Base-by-base conservation (phyloP, 306 rosid species). In the Cucumis hystrix region DNA sequence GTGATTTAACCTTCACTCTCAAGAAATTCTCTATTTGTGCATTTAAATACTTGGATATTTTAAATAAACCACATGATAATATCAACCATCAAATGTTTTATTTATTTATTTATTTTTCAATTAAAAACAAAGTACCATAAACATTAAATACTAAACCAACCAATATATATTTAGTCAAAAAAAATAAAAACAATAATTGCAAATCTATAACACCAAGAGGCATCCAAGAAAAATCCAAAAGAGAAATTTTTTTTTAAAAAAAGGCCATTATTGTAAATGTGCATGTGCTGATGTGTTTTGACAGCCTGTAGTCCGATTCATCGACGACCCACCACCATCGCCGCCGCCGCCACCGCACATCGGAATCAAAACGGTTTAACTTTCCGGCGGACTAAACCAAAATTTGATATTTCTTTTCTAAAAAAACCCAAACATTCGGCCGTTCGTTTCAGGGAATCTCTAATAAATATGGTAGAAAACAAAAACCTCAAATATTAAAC, bases 181-280 rank as follows among this genome's bases (percentile, higher is more conserved):
- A 21, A 13, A 67, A 65, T 10, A 68, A 41, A 2, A 67, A 67
- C 11, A 43, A 45, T 71, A 40, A 39, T 40, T 71, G 39, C 39
- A 71, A 45, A 71, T 25, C 37, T 39, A 37, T 37, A 41, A 69
- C 39, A 51, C 39, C 20, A 69, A 66, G 2, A 3, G 10, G 18
- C 55, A 68, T 49, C 76, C 59, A 71, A 71, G 15, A 71, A 71
- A 71, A 71, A 23, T 47, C 23, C 72, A 65, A 65, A 39, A 63
- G 15, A 28, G 30, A 28, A 63, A 0, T n/a, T n/a, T n/a, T n/a
- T n/a, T n/a, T n/a, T n/a, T n/a, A 63, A 20, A 70, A 70, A 41
- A 68, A 41, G 12, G 23, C 15, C 56, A 68, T 20, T 41, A 11
- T 17, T 69, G 25, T 49, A 49, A 71, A 8, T 71, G 76, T 71